Evolutionary conservation across 441 rosid genomes (phyloP).

Genomic region (Sinapis alba): DNA sequence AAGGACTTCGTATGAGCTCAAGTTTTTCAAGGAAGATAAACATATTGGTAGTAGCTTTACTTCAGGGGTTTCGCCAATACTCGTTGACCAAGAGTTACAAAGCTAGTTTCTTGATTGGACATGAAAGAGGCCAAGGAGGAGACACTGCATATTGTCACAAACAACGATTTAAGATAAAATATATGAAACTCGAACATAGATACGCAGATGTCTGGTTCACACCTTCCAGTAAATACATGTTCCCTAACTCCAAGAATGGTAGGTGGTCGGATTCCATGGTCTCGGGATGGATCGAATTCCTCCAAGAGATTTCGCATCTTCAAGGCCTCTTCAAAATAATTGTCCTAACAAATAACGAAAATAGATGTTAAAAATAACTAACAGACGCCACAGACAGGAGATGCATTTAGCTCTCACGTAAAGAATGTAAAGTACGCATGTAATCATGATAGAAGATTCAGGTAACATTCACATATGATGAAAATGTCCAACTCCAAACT

Average conservation of each 20-base stretch:
- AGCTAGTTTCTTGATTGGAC: slow-evolving; percentile 97
- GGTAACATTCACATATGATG: slow-evolving; percentile 28
- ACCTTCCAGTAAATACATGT: slow-evolving; percentile 99
- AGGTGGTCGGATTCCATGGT: slow-evolving; percentile 91
- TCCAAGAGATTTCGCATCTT: slow-evolving; percentile 98
- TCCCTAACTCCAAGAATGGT: slow-evolving; percentile 99
- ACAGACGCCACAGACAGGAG: slow-evolving; percentile 18
- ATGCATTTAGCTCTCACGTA: slow-evolving; percentile 26
- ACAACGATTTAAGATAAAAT: slow-evolving; percentile 22
- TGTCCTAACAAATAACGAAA: slow-evolving; percentile 57
- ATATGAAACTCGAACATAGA: slow-evolving; percentile 16
- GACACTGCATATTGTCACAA: slow-evolving; percentile 65
- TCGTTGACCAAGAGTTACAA: slow-evolving; percentile 98
- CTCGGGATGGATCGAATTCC: slow-evolving; percentile 58
- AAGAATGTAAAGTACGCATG: slow-evolving; percentile 25
- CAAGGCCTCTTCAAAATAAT: slow-evolving; percentile 98
- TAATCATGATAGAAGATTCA: slow-evolving; percentile 18
- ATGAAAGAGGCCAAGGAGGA: slow-evolving; percentile 96
- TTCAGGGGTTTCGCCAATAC: slow-evolving; percentile 94
- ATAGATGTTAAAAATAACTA: neutral
- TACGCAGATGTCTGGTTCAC: slow-evolving; percentile 24
- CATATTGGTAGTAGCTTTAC: slow-evolving; percentile 51
- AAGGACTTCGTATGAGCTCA: slow-evolving; percentile 22
- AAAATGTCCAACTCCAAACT: slow-evolving; percentile 15
- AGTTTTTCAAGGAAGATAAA: slow-evolving; percentile 16